Evolutionary conservation across 805 yeast genomes (phyloP), one percentile per base, ranked within the genome.

Genomic region (Candida krabiensis): DNA sequence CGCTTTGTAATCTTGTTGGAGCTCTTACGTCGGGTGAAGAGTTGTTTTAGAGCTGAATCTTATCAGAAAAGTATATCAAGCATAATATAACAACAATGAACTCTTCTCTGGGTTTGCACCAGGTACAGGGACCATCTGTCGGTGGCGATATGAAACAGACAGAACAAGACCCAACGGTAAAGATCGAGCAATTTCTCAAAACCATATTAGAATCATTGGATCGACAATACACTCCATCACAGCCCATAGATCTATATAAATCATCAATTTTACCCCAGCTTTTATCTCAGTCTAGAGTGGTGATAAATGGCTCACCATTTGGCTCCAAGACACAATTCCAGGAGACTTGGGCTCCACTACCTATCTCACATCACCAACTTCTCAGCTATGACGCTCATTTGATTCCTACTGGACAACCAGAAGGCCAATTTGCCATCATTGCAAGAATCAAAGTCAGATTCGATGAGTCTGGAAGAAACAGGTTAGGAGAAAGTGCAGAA

Each of bases 391-490:
- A 84, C 55, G 71, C 77, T 32, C 93, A 84, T 53, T 63, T 77
- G 41, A 72, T 84, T 26, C 67, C 82, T 6, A 67, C 80, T 19
- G 49, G 48, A 13, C 53, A 47, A 13, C 38, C 41, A 11, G 43
- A 41, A 25, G 46, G 47, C 26, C 58, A 56, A 33, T 56, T 43
- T 33, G 61, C 77, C 12, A 66, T 75, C n/a, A 67, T 74, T 2
- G 59, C 63, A 7, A 67, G 69, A 35, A 66, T 77, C 12, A 85
- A 82, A 56, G 85, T 84, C 9, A 69, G 80, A 43, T 85, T 84
- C 50, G 93, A 86, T 58, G 93, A 86, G 52, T 73, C 82, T 37
- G 93, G 93, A 0, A 72, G 67, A 43, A 81, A 79, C 43, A 74
- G 80, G 53, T 52, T 75, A 19, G 89, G 89, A 2, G 84, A 80